Evolutionary conservation across 768 basidiomycete genomes (phyloP), one percentile per base, ranked within the genome.

Genomic region (Psilocybe azurescens): DNA sequence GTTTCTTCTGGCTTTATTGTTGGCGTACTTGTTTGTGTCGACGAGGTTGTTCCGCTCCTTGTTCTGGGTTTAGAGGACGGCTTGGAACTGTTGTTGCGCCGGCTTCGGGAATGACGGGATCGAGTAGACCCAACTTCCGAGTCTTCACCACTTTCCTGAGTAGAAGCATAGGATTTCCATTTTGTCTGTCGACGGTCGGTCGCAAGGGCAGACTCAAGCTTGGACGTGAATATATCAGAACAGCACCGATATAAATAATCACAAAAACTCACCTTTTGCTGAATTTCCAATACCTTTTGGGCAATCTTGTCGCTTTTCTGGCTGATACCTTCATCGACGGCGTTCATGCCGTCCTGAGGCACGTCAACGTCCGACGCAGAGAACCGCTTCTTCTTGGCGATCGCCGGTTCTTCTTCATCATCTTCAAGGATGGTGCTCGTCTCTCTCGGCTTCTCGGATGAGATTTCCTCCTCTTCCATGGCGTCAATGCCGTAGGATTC

Each of bases 301-400:
- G 93, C 90, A 58, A 97, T 95, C 70, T 86, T 88, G 68, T 96
- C 95, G 65, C 90, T 94, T 72, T 89, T 89, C 70, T 89, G 83
- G 65, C 86, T 91, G 73, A 95, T 93, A 49, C 89, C 89, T 72
- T 92, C 89, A 66, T 94, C 93, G 14, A 93, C 91, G n/a, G 91
- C 93, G 60, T 79, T 83, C 89, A 94, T 93, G 24, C 88, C 89
- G 70, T 93, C 91, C 65, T 90, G 90, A 50, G 82, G 82, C 41
- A 75, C 71, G 64, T 90, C 91, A 36, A 81, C 76, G 44, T 84
- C 86, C 8, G 86, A 83, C 9, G 89, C 89, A 1, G 93, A 93
- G 76, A 94, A 95, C 10, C 92, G 83, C 74, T 93, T 93, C 81
- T 87, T 88, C 75, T 82, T 86, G 46, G 74, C 70, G 18, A 80